Evolutionary conservation across 1,284 basidiomycete genomes (phyloP), one percentile per base, ranked within the genome.

Genomic region (Cryptococcus sp.): DNA sequence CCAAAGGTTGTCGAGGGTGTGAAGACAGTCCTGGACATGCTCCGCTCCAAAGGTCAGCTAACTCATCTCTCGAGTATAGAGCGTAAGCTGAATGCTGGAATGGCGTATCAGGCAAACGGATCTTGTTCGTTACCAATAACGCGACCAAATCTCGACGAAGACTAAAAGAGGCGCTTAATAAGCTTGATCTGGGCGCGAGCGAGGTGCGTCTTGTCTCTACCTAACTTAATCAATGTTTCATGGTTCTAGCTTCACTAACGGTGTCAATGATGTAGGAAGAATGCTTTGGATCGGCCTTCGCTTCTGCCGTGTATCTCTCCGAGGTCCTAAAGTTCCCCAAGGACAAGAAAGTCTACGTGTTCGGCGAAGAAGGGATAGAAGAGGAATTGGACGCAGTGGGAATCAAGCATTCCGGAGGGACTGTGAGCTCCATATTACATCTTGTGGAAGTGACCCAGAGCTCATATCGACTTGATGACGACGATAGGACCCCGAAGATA

Each of bases 101-200:
- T 42, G 16, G 20, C 41, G 23, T 13, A 40, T 7, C 25, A 88
- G 91, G 88, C 54, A 99, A 98, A 82, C 85, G 86, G 59, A 81
- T 99, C 52, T 82, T 98, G 42, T 99, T 98, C 75, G 93, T 98
- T 41, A 97, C 94, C 31, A 98, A 98, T 81, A 99, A 98, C 75
- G 95, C 95, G n/a, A 93, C 88, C 50, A 94, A 95, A 80, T 94
- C 91, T 13, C 82, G 95, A 53, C 85, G 82, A 75, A 87, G 82
- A 71, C 94, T 94, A 83, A 92, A 92, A 81, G 83, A 83, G 53
- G 96, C 94, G 76, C 97, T 99, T 73, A 89, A 95, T 75, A 83
- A 87, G 68, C 84, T 98, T 56, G 93, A 91, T 38, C 85, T 62
- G 5, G 54, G 53, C 42, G 61, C 61, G 47, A 50, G 54, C 31